Base-by-base conservation (phyloP, 2,329 filamentous ascomycete species). In the Biscogniauxia sp. region DNA sequence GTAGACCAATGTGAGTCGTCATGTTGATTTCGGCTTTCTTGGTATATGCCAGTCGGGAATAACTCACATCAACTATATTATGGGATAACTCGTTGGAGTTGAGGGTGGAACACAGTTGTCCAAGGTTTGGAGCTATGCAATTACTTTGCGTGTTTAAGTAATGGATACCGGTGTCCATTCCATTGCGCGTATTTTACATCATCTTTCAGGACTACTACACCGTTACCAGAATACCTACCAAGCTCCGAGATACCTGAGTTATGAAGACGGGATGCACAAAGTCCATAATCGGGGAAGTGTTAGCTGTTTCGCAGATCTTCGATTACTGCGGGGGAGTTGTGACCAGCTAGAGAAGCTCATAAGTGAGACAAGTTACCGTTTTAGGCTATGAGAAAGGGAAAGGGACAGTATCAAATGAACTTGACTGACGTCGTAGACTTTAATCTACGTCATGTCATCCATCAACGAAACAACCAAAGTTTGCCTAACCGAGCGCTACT, bases 401-500 rank as follows among this genome's bases (percentile, higher is more conserved):
- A 2, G 25, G 23, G 9, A 23, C 11, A 55, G 28, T 32, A 32
- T 13, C 2, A 9, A 32, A n/a, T n/a, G n/a, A n/a, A n/a, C n/a
- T 7, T 8, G 28, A 32, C 52, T 68, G 66, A 68, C 66, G 64
- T 68, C 66, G 66, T 54, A 45, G 55, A 65, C 58, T 65, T 57
- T 51, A 45, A 37, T 41, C 11, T 25, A 57, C 50, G 41, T 50
- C 26, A 49, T 49, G 28, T 32, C 28, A 8, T 13, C 28, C 20
- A 51, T 50, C 49, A n/a, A 32, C 54, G 25, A 13, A 4, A n/a
- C 17, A 23, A 23, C 23, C 23, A 23, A 23, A 23, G 23, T 23
- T 23, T 23, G 2, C 23, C 23, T 23, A 23, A 23, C 23, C 2
- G 23, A 5, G 2, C 23, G 23, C 2, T 23, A 23, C 23, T 23